These are phyloP conservation scores for Boletus smithii DNA, from an alignment of 1,284 basidiomycete species.

Conservation along the genomic window DNA sequence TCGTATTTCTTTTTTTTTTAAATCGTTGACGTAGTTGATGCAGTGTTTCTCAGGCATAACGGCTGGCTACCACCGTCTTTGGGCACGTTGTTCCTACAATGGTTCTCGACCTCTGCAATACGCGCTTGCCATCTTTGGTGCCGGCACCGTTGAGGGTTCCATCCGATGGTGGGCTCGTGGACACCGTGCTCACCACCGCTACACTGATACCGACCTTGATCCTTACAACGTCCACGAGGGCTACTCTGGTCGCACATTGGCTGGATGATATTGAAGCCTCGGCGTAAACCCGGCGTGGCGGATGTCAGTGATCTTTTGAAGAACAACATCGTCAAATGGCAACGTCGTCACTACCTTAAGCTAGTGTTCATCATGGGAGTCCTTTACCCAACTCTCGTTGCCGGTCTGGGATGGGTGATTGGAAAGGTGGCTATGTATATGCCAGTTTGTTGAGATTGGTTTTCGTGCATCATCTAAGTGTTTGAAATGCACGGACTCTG, in stretches of 20 bases:
- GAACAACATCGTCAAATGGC: conserved; percentile 80
- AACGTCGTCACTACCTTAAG: conserved; percentile 77
- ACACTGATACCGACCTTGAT: conserved; percentile 94
- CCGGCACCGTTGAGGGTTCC: conserved; percentile 86
- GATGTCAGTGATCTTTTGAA: conserved; percentile 83
- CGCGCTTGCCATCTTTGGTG: conserved; percentile 72
- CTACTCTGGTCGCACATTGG: conserved; percentile 80
- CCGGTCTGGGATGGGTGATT: conserved; percentile 84
- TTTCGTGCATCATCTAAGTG: conserved; percentile 86
- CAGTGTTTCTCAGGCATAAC: conserved; percentile 47
- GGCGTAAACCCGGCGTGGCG: conserved; percentile 82
- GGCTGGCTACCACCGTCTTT: conserved; percentile 87
- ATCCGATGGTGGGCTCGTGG: conserved; percentile 96
- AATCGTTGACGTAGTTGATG: background rate
- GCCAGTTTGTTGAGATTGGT: conserved; percentile 79
- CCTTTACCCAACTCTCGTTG: conserved; percentile 71
- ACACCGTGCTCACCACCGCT: conserved; percentile 92
- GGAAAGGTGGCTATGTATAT: conserved; percentile 80
- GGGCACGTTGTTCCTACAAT: conserved; percentile 91
- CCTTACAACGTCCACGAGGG: conserved; percentile 91
- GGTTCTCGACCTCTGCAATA: conserved; percentile 81
- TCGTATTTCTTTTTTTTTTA: conserved; percentile 19
- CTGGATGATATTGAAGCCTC: conserved; percentile 86
- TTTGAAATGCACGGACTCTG: background rate
- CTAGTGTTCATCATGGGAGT: conserved; percentile 75